Percentiles rank a stretch among this genome's conserved stretches.
phyloP scores from a whole-genome alignment of 2,329 filamentous ascomycete species.

The Endothia cerciana region DNA sequence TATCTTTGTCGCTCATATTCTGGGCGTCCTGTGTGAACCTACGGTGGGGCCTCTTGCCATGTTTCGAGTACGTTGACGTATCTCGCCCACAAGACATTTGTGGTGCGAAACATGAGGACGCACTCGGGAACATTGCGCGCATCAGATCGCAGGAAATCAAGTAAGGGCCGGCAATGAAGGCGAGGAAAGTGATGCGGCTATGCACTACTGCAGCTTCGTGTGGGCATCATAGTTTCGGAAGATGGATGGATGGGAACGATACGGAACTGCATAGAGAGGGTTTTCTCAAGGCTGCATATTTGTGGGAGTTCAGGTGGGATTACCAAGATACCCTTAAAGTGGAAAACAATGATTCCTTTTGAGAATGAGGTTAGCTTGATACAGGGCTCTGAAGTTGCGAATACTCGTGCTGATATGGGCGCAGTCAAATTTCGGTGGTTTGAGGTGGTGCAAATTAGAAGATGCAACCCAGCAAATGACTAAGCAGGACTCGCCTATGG shows the following conservation, averaged over 20 bases:
- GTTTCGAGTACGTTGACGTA: background rate
- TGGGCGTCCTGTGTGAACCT: background rate
- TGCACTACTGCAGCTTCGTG: background rate
- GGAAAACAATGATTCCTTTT: background rate
- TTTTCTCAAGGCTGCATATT: background rate
- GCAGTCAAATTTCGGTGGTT: background rate
- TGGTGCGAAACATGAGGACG: background rate
- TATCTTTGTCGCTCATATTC: background rate
- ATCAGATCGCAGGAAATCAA: background rate
- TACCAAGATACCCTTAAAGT: background rate
- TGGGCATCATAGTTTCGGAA: background rate
- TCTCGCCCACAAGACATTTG: background rate
- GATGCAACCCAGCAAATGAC: background rate
- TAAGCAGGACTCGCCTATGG: slow-evolving; percentile 6
- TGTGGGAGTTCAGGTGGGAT: background rate
- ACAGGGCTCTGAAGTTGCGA: background rate
- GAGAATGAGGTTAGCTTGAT: background rate
- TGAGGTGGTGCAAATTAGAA: slow-evolving; percentile 1
- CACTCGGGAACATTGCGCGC: background rate
- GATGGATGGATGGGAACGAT: background rate
- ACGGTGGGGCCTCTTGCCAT: background rate
- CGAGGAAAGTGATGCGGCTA: background rate
- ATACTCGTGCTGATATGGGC: background rate
- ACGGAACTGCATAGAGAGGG: background rate
- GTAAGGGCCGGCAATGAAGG: background rate